These are phyloP conservation scores for Dioszegia crocea DNA, from an alignment of 768 basidiomycete genomes.

Conservation along the genomic window DNA sequence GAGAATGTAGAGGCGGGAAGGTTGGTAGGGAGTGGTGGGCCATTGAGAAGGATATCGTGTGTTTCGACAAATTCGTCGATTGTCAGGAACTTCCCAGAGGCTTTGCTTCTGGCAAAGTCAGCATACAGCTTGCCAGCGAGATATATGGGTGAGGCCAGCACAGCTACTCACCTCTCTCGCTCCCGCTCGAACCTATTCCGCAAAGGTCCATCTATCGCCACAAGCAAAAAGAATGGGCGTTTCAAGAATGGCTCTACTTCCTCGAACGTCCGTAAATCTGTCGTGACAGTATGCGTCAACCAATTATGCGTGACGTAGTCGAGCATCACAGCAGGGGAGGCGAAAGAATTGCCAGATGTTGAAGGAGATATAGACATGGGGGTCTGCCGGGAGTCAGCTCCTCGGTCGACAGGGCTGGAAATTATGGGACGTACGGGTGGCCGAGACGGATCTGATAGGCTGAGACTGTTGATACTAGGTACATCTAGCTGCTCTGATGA, in stretches of 20 bases:
- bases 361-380: not conserved
- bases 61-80: slow-evolving; percentile 71
- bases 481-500: slow-evolving; percentile 8
- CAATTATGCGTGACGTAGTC: slow-evolving; percentile 75
- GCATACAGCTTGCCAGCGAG: not conserved
- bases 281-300: slow-evolving; percentile 73
- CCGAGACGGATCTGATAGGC: slow-evolving; percentile 9
- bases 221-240: slow-evolving; percentile 83
- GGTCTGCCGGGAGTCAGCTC: not conserved
- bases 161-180: slow-evolving; percentile 51
- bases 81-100: slow-evolving; percentile 6
- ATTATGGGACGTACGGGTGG: not conserved
- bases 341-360: slow-evolving; percentile 49
- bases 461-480: slow-evolving; percentile 12
- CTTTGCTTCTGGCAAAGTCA: not conserved
- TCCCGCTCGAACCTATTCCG: slow-evolving; percentile 64
- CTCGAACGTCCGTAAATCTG: slow-evolving; percentile 58
- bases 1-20: slow-evolving; percentile 11
- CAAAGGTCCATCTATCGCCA: slow-evolving; percentile 78
- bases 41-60: slow-evolving; percentile 60
- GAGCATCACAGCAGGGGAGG: slow-evolving; percentile 59
- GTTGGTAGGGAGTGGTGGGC: slow-evolving; percentile 15
- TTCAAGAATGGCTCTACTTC: slow-evolving; percentile 68
- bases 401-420: not conserved
- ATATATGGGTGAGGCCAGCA: not conserved